Percentiles rank a stretch among this genome's conserved stretches.
phyloP scores from a whole-genome alignment of 2,329 filamentous ascomycete species.

The Aspergillus pseudoviridinutans region DNA sequence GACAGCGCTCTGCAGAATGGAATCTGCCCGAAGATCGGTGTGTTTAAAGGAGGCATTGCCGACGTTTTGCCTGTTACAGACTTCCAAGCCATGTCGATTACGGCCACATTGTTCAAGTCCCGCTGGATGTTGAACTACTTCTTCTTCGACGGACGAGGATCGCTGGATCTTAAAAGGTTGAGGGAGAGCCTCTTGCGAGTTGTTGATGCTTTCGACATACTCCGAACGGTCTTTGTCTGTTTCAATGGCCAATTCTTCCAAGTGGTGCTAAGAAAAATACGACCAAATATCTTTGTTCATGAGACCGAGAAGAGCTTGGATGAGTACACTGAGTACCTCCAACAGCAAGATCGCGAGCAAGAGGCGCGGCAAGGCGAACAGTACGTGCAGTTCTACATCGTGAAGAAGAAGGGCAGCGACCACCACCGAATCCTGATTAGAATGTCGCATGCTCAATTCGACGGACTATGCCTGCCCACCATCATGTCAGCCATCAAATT shows the following conservation, averaged over 20 bases:
- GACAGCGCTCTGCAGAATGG: constrained; percentile 44
- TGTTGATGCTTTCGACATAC: constrained; percentile 58
- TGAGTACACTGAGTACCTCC: constrained; percentile 52
- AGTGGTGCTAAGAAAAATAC: constrained; percentile 55
- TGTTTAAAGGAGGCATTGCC: constrained; percentile 49
- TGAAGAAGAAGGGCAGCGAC: constrained; percentile 40
- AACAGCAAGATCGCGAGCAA: constrained; percentile 53
- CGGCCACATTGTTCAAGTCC: constrained; percentile 34
- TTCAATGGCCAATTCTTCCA: constrained; percentile 50
- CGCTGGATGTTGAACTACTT: constrained; percentile 50
- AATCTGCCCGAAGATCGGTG: constrained; percentile 51
- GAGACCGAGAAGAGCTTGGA: constrained; percentile 51
- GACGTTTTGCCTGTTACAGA: constrained; percentile 58
- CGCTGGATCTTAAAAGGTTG: constrained; percentile 47
- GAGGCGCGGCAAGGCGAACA: constrained; percentile 56
- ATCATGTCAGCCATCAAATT: constrained; percentile 59
- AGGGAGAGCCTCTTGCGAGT: constrained; percentile 46
- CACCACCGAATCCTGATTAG: constrained; percentile 53
- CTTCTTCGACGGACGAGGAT: constrained; percentile 50
- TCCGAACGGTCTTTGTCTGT: constrained; percentile 62
- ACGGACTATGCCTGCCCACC: constrained; percentile 63
- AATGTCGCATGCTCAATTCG: constrained; percentile 66
- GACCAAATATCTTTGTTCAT: constrained; percentile 50
- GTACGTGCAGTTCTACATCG: constrained; percentile 58
- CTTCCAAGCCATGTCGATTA: constrained; percentile 35